A percentile compares a stretch with the other conserved stretches of the same genome.
phyloP scores from a whole-genome alignment of 177 flowering plant genomes.

The Telopea speciosissima region DNA sequence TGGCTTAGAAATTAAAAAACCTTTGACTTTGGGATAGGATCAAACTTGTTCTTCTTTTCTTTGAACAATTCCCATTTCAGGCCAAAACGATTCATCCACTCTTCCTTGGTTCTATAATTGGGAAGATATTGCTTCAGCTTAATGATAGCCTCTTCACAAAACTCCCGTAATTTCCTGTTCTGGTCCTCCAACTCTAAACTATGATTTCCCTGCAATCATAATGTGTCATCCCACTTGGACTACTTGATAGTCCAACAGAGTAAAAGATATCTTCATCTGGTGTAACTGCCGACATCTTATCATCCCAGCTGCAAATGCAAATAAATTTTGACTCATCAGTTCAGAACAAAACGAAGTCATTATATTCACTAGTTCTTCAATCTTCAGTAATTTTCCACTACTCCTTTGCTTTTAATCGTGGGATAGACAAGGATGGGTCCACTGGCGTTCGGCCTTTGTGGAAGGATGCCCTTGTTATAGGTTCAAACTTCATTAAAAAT shows the following conservation, averaged over 20 bases:
- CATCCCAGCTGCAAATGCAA: no score
- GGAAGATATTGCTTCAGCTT: conserved; percentile 61
- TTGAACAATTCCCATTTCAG: conserved; percentile 44
- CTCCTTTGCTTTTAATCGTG: no score
- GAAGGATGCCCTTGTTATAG: no score
- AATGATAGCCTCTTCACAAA: conserved; percentile 39
- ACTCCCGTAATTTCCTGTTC: conserved; percentile 38
- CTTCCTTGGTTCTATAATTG: conserved; percentile 32
- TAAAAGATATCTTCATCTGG: conserved; percentile 68
- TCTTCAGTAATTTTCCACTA: no score
- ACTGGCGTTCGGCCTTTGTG: no score
- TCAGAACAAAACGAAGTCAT: no score
- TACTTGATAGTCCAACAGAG: conserved; percentile 40
- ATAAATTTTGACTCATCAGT: no score
- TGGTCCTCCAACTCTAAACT: conserved; percentile 35
- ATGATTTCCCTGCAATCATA: no score
- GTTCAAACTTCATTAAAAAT: no score
- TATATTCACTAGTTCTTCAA: no score
- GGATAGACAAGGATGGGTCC: no score
- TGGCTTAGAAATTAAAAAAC: conserved; percentile 44
- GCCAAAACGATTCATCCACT: conserved; percentile 66
- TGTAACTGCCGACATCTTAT: no score
- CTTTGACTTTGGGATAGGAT: conserved; percentile 71
- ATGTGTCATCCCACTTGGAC: conserved; percentile 18
- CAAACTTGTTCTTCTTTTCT: conserved; percentile 48